A percentile compares a stretch with the other conserved stretches of the same genome.
Evolutionary conservation across 352 stramenopile species (phyloP).

Genomic region (Phytophthora cryptogea): DNA sequence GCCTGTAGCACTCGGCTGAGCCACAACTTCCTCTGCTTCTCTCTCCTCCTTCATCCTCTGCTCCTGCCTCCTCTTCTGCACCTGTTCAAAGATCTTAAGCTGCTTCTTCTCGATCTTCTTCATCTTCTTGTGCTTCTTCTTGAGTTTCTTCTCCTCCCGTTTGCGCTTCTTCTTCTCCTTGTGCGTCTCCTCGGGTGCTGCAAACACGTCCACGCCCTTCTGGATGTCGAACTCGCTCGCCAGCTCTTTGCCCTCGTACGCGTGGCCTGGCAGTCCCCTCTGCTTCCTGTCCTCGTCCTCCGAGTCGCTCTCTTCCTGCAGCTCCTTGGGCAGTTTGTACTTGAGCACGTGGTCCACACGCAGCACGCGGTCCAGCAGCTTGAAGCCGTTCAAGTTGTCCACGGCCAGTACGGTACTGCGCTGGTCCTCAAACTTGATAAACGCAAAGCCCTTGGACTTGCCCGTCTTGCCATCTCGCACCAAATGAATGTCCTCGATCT

Average conservation of each 20-base stretch:
- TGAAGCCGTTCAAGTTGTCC: constrained; percentile 96
- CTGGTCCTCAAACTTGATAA: constrained; percentile 98
- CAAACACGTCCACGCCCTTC: constrained; percentile 87
- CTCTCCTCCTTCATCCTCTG: constrained; percentile 35
- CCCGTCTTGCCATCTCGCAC: constrained; percentile 95
- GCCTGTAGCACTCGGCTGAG: constrained; percentile 53
- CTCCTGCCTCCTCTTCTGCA: constrained; percentile 49
- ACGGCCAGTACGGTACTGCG: constrained; percentile 96
- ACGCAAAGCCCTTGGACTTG: constrained; percentile 96
- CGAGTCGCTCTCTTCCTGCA: constrained; percentile 81
- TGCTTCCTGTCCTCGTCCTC: constrained; percentile 38
- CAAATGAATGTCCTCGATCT: constrained; percentile 97
- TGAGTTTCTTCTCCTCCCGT: constrained; percentile 59
- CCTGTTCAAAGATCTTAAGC: constrained; percentile 47
- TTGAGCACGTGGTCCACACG: constrained; percentile 98
- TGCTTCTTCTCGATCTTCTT: constrained; percentile 61
- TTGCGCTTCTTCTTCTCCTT: constrained; percentile 66
- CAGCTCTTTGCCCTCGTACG: constrained; percentile 90
- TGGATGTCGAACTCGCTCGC: constrained; percentile 67
- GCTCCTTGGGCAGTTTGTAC: constrained; percentile 95
- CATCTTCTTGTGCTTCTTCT: constrained; percentile 54
- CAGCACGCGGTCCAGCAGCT: constrained; percentile 92
- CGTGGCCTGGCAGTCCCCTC: constrained; percentile 76
- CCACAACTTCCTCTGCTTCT: constrained; percentile 1
- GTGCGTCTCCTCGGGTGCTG: constrained; percentile 51